A percentile compares a stretch with the other conserved stretches of the same genome.
phyloP scores from a whole-genome alignment of 495 filamentous ascomycete species.

The Amniculicola lignicola region DNA sequence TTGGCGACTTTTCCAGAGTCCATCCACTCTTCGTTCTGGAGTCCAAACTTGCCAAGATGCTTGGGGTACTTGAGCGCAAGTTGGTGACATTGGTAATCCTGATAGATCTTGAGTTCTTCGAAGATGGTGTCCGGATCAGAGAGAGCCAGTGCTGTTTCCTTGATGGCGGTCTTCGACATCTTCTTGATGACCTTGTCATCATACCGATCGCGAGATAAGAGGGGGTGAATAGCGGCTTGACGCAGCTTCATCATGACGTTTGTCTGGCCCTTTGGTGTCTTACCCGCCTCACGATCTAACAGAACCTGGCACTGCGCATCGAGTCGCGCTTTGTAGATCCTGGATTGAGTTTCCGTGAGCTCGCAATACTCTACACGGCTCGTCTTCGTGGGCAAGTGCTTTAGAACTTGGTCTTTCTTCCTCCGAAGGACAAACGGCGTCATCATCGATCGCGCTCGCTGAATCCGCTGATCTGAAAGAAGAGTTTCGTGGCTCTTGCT shows the following conservation, averaged over 20 bases:
- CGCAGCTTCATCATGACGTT: slow-evolving; percentile 90
- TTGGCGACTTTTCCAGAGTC: slow-evolving; percentile 85
- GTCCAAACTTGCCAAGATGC: slow-evolving; percentile 59
- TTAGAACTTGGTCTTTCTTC: slow-evolving; percentile 92
- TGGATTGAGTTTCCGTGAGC: slow-evolving; percentile 64
- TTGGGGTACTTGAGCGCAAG: slow-evolving; percentile 69
- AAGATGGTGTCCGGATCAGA: slow-evolving; percentile 64
- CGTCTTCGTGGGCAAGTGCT: slow-evolving; percentile 79
- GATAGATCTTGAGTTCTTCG: slow-evolving; percentile 67
- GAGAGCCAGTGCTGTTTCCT: slow-evolving; percentile 57
- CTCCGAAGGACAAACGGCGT: slow-evolving; percentile 90
- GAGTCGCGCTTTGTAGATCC: slow-evolving; percentile 66
- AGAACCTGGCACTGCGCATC: slow-evolving; percentile 54
- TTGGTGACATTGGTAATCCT: slow-evolving; percentile 78
- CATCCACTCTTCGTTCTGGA: slow-evolving; percentile 80
- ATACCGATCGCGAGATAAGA: slow-evolving; percentile 80
- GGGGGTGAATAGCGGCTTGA: slow-evolving; percentile 88
- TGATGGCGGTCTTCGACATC: slow-evolving; percentile 73
- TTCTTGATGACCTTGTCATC: slow-evolving; percentile 66
- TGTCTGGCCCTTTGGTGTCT: slow-evolving; percentile 52
- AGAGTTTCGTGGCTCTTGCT: slow-evolving; percentile 62
- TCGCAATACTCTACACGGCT: slow-evolving; percentile 73
- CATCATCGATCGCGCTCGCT: slow-evolving; percentile 83
- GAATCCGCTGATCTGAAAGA: slow-evolving; percentile 78
- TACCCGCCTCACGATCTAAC: slow-evolving; percentile 55